Base-by-base conservation (phyloP, 1,139 yeast species). In the Pichia sp. region DNA sequence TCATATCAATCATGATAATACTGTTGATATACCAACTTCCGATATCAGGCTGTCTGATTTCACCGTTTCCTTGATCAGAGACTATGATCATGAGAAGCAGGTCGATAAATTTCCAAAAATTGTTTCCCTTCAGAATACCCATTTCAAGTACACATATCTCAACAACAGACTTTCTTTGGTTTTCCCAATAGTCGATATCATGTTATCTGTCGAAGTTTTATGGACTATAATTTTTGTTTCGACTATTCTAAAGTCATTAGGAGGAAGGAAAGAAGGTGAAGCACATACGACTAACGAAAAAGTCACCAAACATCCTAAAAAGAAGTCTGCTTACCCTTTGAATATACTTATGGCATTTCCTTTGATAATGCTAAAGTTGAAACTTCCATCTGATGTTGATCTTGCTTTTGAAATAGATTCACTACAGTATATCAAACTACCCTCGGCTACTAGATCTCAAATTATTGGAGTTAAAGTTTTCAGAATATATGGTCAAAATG, bases 201-300 rank as follows among this genome's bases (percentile, higher is more conserved):
- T 50, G 1, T 16, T 67, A 4, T 65, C 70, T 1, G 62, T 64
- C 23, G 70, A 68, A 50, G 62, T 61, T 8, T 45, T 67, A 15
- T 68, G 71, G 71, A 56, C 66, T 2, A 7, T 64, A 0, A 38
- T 66, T 36, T 68, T 67, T 57, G 60, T 67, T 2, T 53, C 52
- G 42, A 48, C 68, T 0, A 53, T 66, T 10, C 31, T 67, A 4
- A 31, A 47, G 6, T 57, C 64, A 2, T 42, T 62, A 4, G 53
- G 23, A 8, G 59, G 59, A 8, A 51, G 52, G 45, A 46, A 45
- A n/a, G 13, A 31, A 11, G 15, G 40, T 15, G 19, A 5, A 30
- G 19, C 13, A n/a, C 40, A 26, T 8, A 2, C 4, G n/a, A 6
- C 44, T 10, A 15, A 41, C n/a, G 15, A 43, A 16, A 31, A 50